Evolutionary conservation across 176 grass and related monocot genomes (phyloP), one percentile per base, ranked within the genome.

Genomic region (Aegilops tauschii): DNA sequence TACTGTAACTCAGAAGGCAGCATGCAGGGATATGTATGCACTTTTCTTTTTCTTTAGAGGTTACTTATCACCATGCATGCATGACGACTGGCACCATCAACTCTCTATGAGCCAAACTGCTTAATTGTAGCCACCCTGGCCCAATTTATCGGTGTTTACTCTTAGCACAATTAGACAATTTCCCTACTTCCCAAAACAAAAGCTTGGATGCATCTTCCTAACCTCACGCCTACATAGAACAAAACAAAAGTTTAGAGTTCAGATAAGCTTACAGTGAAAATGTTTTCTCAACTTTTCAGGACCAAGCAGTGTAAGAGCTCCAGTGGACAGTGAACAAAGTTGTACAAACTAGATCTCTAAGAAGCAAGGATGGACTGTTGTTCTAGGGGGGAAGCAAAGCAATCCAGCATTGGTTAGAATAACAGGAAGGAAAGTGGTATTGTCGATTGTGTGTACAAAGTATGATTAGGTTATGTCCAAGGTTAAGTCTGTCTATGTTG

Each of bases 371-470:
- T 69, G 52, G 81, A 14, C 37, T 30, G 66, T 31, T 47, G 50
- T 50, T 80, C 75, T 81, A 84, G 81, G 65, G 63, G 63, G 62
- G 30, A 77, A 85, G 70, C 77, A 78, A 85, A 71, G 54, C 5
- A 65, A 82, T 85, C 70, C 82, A 86, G 78, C 64, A 82, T 76
- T 88, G 86, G 72, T 79, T 86, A 69, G 78, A 91, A 88, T 91
- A 91, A 88, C 74, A 82, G n/a, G 90, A 88, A 40, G 25, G 27
- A 54, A 85, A 81, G 21, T 3, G 28, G 40, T 21, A 59, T 59
- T 59, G 20, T 6, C 54, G 71, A 61, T 42, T 17, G 29, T 77
- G 70, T 69, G 69, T 79, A 82, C 76, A 85, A 85, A 78, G 23
- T 76, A 88, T 69, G 1, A 1, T 21, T 88, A 85, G 86, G 78